Conservation (phyloP, 2,329 filamentous ascomycete genomes). For the Stromatinia cepivora region DNA sequence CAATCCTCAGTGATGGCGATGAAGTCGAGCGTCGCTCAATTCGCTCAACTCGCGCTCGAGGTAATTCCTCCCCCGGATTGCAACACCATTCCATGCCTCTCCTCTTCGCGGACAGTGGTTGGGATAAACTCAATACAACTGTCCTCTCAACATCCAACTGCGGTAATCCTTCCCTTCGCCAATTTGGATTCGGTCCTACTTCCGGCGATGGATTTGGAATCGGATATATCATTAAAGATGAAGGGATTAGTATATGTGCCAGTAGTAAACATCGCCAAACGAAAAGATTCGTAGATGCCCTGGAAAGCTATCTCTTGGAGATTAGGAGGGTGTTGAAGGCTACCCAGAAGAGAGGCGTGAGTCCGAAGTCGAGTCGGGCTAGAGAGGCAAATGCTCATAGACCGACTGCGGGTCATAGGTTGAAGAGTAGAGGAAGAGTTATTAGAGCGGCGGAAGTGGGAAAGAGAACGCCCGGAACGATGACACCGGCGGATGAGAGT, state of each 20-base stretch:
- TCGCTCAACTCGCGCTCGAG: conserved; percentile 43
- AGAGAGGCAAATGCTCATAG: conserved; percentile 54
- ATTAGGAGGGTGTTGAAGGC: conserved; percentile 80
- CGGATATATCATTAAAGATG: conserved; percentile 98
- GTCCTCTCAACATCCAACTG: conserved; percentile 98
- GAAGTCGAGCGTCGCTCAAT: conserved; percentile 26
- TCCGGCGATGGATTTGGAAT: conserved; percentile 95
- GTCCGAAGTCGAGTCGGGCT: conserved; percentile 55
- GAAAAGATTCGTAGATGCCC: conserved; percentile 79
- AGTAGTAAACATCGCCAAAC: conserved; percentile 94
- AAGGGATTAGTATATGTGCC: conserved; percentile 85
- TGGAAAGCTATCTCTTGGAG: conserved; percentile 89
- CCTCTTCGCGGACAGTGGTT: conserved; percentile 84
- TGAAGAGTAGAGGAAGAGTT: conserved; percentile 72
- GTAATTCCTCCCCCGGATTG: conserved; percentile 55
- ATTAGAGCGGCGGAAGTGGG: conserved; percentile 58
- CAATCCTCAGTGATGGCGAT: conserved; percentile 44
- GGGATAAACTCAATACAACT: conserved; percentile 94
- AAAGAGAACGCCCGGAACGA: conserved; percentile 48
- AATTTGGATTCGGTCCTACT: conserved; percentile 95
- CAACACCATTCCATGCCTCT: conserved; percentile 62
- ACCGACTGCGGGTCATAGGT: conserved; percentile 44
- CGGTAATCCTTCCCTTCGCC: conserved; percentile 88
- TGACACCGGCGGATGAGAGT: conserved; percentile 68
- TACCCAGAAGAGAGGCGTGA: conserved; percentile 56